Conservation (phyloP, 805 yeast genomes). For the Kodamaea hsintzibuensis region DNA sequence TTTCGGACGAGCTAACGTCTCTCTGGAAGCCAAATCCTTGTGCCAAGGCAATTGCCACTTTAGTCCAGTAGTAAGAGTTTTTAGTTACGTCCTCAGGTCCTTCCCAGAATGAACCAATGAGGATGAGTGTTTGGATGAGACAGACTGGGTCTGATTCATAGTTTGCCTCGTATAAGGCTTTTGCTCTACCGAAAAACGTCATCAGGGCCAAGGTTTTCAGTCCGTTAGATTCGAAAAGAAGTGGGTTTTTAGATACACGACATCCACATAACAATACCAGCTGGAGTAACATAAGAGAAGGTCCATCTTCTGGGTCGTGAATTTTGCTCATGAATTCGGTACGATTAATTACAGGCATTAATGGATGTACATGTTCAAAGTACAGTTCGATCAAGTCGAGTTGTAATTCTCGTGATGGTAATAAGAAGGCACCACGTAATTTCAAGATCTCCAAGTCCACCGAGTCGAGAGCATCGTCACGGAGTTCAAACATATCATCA, state of each 20-base stretch:
- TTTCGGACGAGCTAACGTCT: slow-evolving; percentile 43
- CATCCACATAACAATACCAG: slow-evolving; percentile 71
- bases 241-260: slow-evolving; percentile 56
- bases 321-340: slow-evolving; percentile 58
- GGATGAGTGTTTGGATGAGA: slow-evolving; percentile 58
- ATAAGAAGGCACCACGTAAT: slow-evolving; percentile 65
- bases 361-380: slow-evolving; percentile 66
- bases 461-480: slow-evolving; percentile 44
- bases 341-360: slow-evolving; percentile 67
- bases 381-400: slow-evolving; percentile 61
- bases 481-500: slow-evolving; percentile 38
- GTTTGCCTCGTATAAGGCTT: slow-evolving; percentile 69
- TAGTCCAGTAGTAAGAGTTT: slow-evolving; percentile 68
- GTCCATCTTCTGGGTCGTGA: slow-evolving; percentile 57
- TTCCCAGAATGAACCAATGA: slow-evolving; percentile 72
- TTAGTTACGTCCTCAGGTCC: slow-evolving; percentile 69
- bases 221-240: slow-evolving; percentile 50
- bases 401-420: slow-evolving; percentile 62
- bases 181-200: slow-evolving; percentile 67
- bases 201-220: slow-evolving; percentile 52
- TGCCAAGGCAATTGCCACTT: slow-evolving; percentile 68
- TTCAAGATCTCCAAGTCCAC: slow-evolving; percentile 67
- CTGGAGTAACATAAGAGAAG: slow-evolving; percentile 65
- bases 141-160: slow-evolving; percentile 65
- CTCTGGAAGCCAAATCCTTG: slow-evolving; percentile 79